phyloP scores from a whole-genome alignment of 108 stramenopile species.

The Cyclotella distinguenda region DNA sequence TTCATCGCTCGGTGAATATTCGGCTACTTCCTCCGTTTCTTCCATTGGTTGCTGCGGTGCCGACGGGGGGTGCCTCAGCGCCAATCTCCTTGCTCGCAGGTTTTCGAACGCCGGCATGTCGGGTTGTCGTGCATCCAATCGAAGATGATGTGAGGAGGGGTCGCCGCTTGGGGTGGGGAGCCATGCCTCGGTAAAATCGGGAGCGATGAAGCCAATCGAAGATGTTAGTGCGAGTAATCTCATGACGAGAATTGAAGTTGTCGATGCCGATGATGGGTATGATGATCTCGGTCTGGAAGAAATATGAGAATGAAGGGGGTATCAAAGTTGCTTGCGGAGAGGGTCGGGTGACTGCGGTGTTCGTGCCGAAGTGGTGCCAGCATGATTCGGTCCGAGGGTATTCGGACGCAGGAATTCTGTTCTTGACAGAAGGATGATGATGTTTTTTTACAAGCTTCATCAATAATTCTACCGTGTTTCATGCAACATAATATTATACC shows the following conservation, averaged over 20 bases:
- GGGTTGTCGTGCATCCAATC: not conserved
- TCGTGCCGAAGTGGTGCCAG: too few relatives aligned
- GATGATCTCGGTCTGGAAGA: too few relatives aligned
- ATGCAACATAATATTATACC: too few relatives aligned
- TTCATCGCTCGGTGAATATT: not conserved
- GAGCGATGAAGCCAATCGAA: not conserved
- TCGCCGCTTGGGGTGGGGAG: not conserved
- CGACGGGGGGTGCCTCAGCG: not conserved
- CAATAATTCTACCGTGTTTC: too few relatives aligned
- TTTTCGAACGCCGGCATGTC: not conserved
- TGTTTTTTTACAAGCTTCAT: too few relatives aligned
- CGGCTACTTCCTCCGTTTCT: not conserved
- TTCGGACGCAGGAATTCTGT: too few relatives aligned
- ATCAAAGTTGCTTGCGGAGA: too few relatives aligned
- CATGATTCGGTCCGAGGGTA: too few relatives aligned
- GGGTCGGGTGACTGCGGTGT: too few relatives aligned
- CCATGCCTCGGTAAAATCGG: not conserved
- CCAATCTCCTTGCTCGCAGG: not conserved
- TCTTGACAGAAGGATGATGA: not conserved
- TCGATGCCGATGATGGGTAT: too few relatives aligned
- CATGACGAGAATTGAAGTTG: not conserved
- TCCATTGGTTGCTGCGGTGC: not conserved
- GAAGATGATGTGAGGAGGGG: not conserved
- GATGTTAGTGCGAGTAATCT: constrained; percentile 1
- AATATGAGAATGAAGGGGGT: too few relatives aligned